Base-by-base conservation (phyloP, 208 protist genomes). In the Jaenimonas drosophilae region DNA sequence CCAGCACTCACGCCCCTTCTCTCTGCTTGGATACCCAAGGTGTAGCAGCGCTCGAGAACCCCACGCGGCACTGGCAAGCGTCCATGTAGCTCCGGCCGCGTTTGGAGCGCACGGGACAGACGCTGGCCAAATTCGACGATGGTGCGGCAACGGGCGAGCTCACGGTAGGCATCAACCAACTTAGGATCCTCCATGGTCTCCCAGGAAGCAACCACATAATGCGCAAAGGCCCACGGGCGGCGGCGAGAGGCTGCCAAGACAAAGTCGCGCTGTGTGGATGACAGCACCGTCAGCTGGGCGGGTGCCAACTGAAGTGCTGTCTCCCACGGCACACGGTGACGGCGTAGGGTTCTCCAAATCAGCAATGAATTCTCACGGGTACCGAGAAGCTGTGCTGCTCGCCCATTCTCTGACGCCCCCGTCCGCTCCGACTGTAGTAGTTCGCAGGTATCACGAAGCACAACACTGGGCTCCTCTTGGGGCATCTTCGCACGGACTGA, bases 301-400 rank as follows among this genome's bases (percentile, higher is more conserved):
- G 62, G 38, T 34, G 70, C 34, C 28, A 90, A 59, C 4, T 11
- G 42, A 47, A 81, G 52, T 5, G 67, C 63, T 5, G 44, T 54
- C 26, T 46, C 32, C 81, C 73, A 83, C 19, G 53, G 42, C 26
- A 86, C 59, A 0, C 70, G 59, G 12, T 84, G 65, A 2, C 58
- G 63, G 11, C 52, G 64, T 26, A 90, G 42, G 2, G 63, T 41
- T 6, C 38, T 30, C 81, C 81, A 90, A 23, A 90, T 63, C 12
- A 70, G 30, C 29, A 63, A 9, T 4, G 81, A 76, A n/a, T 53
- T 41, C 16, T 27, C 29, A 4, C 34, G 50, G 2, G 37, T 43
- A 4, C 53, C 50, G 3, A 71, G 47, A 1, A 66, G 36, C 19
- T 44, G 34, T 4, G 14, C 54, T 3, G 17, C 37, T 7, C 14